phyloP scores from a whole-genome alignment of 345 rosid genomes.

The Capsella bursapastoris region DNA sequence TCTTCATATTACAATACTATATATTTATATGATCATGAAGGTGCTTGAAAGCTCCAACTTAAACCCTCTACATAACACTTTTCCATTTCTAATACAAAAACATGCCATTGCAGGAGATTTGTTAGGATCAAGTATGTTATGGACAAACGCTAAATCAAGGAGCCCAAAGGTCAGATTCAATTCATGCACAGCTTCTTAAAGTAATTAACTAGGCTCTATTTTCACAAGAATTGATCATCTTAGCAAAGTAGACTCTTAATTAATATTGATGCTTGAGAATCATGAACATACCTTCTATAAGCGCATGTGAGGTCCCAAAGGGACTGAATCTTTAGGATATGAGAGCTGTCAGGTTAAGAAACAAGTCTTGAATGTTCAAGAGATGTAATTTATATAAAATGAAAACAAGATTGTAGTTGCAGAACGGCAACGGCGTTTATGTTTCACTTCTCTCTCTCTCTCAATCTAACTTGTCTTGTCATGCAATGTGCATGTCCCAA shows the following conservation, averaged over 20 bases:
- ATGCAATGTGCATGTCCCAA: slow-evolving; percentile 39
- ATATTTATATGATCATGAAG: neutral
- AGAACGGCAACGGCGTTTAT: slow-evolving; percentile 40
- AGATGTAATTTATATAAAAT: slow-evolving; percentile 28
- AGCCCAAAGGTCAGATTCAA: slow-evolving; percentile 7
- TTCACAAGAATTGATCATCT: neutral
- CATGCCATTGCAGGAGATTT: slow-evolving; percentile 12
- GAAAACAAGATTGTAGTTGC: slow-evolving; percentile 38
- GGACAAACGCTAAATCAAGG: slow-evolving; percentile 17
- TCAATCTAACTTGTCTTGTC: slow-evolving; percentile 39
- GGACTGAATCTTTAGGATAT: neutral
- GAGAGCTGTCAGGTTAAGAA: slow-evolving; percentile 28
- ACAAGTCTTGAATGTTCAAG: slow-evolving; percentile 37
- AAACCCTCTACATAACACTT: neutral
- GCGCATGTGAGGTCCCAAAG: slow-evolving; percentile 25
- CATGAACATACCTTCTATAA: slow-evolving; percentile 38
- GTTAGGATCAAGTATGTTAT: neutral
- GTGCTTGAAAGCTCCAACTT: slow-evolving; percentile 7
- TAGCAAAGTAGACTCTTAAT: neutral
- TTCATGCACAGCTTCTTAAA: neutral
- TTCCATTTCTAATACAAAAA: neutral
- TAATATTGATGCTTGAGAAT: neutral
- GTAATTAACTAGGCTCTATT: neutral
- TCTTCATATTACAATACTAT: neutral
- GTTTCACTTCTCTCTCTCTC: slow-evolving; percentile 43